These are phyloP conservation scores for Salvia hispanica DNA, from an alignment of 257 asterid species.

Conservation along the genomic window DNA sequence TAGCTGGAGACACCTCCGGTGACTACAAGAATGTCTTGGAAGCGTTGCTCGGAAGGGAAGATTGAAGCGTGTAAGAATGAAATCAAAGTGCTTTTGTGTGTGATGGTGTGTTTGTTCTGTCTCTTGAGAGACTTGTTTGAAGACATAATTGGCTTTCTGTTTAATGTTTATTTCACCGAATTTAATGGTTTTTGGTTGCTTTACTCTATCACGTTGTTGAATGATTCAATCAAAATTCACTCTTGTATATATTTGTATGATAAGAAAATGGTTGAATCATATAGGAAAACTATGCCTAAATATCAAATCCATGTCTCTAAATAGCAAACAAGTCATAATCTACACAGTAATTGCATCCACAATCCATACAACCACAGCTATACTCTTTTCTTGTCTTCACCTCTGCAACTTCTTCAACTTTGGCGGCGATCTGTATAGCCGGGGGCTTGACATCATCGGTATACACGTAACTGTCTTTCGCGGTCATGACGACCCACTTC, in stretches of 20 bases:
- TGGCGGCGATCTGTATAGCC: constrained; percentile 47
- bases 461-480: constrained; percentile 27
- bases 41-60: constrained; percentile 60
- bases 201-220: neutral
- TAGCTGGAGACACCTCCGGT: constrained; percentile 75
- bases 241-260: neutral
- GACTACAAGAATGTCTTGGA: constrained; percentile 71
- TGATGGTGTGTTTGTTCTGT: constrained; percentile 9
- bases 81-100: neutral
- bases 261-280: neutral
- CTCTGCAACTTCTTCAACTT: constrained; percentile 30
- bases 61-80: constrained; percentile 20
- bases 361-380: constrained; percentile 39
- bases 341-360: constrained; percentile 39
- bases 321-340: constrained; percentile 48
- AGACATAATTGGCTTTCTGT: neutral
- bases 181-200: neutral
- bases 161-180: neutral
- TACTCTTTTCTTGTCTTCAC: constrained; percentile 22
- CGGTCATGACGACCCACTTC: constrained; percentile 54
- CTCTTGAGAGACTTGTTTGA: constrained; percentile 12
- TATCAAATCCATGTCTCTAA: neutral
- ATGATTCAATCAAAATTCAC: too few species aligned
- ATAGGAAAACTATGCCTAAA: neutral
- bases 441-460: constrained; percentile 53